Conservation (phyloP, 2,329 filamentous ascomycete genomes). For the Meredithiella fracta region DNA sequence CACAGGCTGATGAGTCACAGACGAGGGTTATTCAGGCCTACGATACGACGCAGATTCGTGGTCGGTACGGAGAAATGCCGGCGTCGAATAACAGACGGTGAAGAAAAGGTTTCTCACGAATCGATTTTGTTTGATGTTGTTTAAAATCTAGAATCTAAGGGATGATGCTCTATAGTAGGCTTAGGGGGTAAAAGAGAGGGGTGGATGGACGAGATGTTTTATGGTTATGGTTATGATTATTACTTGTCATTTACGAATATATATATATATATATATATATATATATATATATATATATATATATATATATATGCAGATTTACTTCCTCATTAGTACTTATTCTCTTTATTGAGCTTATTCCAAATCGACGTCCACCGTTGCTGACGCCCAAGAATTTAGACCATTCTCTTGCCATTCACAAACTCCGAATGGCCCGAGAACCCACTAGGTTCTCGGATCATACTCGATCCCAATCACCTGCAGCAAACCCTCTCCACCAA, state of each 20-base stretch:
- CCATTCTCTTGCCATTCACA: no score
- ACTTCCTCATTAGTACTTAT: no score
- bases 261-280: no score
- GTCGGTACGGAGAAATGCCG: slow-evolving; percentile 89
- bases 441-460: background rate
- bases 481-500: background rate
- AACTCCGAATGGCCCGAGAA: no score
- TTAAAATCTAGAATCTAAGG: background rate
- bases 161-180: background rate
- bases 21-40: slow-evolving; percentile 92
- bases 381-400: no score
- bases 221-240: no score
- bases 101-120: background rate
- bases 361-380: no score
- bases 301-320: no score
- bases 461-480: background rate
- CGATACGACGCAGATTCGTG: slow-evolving; percentile 84
- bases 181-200: background rate
- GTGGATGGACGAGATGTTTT: background rate
- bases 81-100: slow-evolving; percentile 23
- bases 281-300: no score
- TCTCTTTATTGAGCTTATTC: no score
- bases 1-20: slow-evolving; percentile 90
- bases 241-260: no score
- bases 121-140: background rate